These are phyloP conservation scores for Rhodocollybia butyracea DNA, from an alignment of 768 basidiomycete genomes.

Conservation along the genomic window DNA sequence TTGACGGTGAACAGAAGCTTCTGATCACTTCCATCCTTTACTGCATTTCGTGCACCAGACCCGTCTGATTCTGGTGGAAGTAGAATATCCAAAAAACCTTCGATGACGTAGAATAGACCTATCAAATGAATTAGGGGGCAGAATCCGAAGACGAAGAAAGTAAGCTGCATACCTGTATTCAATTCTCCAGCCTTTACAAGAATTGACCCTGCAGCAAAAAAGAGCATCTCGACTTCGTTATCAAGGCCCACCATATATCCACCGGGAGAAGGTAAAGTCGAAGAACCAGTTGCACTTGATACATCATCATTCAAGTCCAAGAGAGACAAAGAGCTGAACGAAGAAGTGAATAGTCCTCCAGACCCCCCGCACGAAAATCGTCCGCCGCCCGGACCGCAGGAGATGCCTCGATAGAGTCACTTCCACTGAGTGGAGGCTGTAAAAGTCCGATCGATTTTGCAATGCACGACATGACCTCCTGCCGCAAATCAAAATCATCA, in stretches of 20 bases:
- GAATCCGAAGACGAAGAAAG: conserved; percentile 5
- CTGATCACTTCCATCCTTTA: conserved; percentile 18
- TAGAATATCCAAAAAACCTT: conserved; percentile 92
- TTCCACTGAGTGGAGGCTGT: conserved; percentile 76
- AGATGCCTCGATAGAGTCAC: conserved; percentile 63
- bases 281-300: conserved; percentile 63
- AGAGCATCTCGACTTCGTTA: conserved; percentile 95
- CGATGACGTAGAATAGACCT: conserved; percentile 93
- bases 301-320: conserved; percentile 68
- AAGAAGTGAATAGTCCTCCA: conserved; percentile 49
- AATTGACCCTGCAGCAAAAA: conserved; percentile 82
- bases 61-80: conserved; percentile 50
- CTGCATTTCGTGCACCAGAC: conserved; percentile 9
- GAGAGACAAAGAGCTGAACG: conserved; percentile 72
- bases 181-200: conserved; percentile 88
- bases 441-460: conserved; percentile 95
- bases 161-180: conserved; percentile 60
- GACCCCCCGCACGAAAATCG: conserved; percentile 26
- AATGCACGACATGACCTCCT: conserved; percentile 96
- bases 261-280: conserved; percentile 40
- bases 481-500: conserved; percentile 90
- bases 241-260: conserved; percentile 81
- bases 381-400: conserved; percentile 56
- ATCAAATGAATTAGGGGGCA: conserved; percentile 9
- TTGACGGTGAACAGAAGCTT: conserved; percentile 92